Base-by-base conservation (phyloP, 768 basidiomycete genomes). In the Neoboletus subvelutipes region DNA sequence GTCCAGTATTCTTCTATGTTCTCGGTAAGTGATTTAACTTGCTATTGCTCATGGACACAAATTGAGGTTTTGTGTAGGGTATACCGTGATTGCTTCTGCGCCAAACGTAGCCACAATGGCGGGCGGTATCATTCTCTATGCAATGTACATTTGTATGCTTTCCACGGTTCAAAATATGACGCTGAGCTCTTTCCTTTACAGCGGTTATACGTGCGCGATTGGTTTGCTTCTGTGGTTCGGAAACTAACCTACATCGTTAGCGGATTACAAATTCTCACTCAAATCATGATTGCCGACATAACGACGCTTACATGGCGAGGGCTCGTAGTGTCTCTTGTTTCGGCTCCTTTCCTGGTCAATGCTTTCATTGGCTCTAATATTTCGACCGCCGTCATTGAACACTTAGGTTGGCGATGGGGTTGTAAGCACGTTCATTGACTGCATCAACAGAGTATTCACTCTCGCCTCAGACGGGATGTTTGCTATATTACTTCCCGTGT, bases 351-450 rank as follows among this genome's bases (percentile, higher is more conserved):
- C 70, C 71, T 87, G 57, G 74, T 87, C 67, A 87, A 87, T 66
- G 83, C 76, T 3, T 86, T 85, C 64, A 73, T 87, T 55, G 84
- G 84, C n/a, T 74, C 82, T n/a, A 84, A 83, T 63, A 78, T 87
- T 47, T 76, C 82, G n/a, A 65, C 82, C 8, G 56, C 61, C 22
- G 67, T 80, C 29, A 62, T 79, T 24, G 72, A 72, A 57, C 72
- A 80, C 36, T 54, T 79, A 41, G 80, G 82, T 8, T 88, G 86
- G 86, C 71, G 86, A 68, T 87, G 86, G 86, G 86, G 86, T 33
- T 88, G 83, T 83, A 64, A 45, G 83, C 80, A 57, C 48, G 42
- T 41, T 34, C 55, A 5, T 28, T 17, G 24, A 22, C 22, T 26
- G 34, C 5, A 3, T 31, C 13, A 45, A 45, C 26, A 37, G 24